phyloP scores from a whole-genome alignment of 108 stramenopile genomes.

The Licmophora abbreviata region DNA sequence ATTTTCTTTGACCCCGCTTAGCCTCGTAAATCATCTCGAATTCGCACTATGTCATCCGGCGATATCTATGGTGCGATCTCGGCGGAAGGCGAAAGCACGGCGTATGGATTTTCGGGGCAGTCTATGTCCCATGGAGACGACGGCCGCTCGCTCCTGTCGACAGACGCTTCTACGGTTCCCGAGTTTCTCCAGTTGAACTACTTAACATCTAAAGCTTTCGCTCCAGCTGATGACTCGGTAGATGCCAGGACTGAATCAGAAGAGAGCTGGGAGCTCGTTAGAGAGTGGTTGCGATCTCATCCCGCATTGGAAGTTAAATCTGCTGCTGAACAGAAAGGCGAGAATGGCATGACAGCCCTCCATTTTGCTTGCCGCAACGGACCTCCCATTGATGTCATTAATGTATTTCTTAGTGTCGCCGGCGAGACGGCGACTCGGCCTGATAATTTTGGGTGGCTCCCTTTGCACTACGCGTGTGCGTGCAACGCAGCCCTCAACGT shows the following conservation, averaged over 20 bases:
- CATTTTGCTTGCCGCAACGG: slow-evolving; percentile 3
- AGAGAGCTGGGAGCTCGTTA: slow-evolving; percentile 18
- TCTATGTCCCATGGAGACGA: too few relatives aligned
- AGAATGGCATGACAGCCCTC: slow-evolving; percentile 11
- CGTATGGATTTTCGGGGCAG: too few relatives aligned
- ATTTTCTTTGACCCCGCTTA: too few relatives aligned
- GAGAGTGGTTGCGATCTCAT: slow-evolving; percentile 15
- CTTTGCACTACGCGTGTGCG: slow-evolving; percentile 28
- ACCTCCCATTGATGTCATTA: slow-evolving; percentile 9
- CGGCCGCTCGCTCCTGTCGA: too few relatives aligned
- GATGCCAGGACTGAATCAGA: slow-evolving; percentile 22
- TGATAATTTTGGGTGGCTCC: slow-evolving; percentile 9
- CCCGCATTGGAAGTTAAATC: slow-evolving; percentile 4
- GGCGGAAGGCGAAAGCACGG: too few relatives aligned
- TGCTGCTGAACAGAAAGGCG: slow-evolving; percentile 22
- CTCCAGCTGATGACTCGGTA: slow-evolving; percentile 14
- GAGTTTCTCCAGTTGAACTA: slow-evolving; percentile 16
- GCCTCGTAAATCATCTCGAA: too few relatives aligned
- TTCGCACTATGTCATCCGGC: too few relatives aligned
- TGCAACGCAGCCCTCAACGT: slow-evolving; percentile 20
- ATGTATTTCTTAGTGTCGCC: background rate
- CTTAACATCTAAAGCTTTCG: slow-evolving; percentile 10
- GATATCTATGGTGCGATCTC: too few relatives aligned
- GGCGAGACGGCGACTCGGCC: background rate
- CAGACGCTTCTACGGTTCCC: too few relatives aligned